phyloP scores from a whole-genome alignment of 2,329 filamentous ascomycete genomes.

The Intubia oerlemansii region DNA sequence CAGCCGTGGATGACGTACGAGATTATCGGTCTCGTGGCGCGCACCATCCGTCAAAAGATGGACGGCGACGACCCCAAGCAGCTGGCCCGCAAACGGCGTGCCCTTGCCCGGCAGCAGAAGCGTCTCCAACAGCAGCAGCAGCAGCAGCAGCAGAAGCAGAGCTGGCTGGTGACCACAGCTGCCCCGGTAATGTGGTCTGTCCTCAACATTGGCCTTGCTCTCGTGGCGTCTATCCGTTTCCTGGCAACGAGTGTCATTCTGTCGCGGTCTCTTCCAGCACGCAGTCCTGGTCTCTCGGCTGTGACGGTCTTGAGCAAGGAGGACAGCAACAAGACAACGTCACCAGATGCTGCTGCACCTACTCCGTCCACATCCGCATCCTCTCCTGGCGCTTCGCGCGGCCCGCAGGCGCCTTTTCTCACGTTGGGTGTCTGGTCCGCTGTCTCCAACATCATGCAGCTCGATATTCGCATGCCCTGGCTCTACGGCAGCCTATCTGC shows the following conservation, averaged over 20 bases:
- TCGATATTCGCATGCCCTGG: conserved; percentile 79
- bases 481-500: conserved; percentile 55
- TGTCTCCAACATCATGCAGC: conserved; percentile 47
- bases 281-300: too few relatives aligned
- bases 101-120: not conserved
- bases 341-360: too few relatives aligned
- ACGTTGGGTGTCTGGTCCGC: conserved; percentile 61
- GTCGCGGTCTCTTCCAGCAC: conserved; percentile 42
- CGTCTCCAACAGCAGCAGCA: not conserved
- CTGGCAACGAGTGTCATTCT: conserved; percentile 41
- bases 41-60: conserved; percentile 14
- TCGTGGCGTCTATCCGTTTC: conserved; percentile 43
- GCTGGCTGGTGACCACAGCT: conserved; percentile 8
- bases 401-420: not conserved
- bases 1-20: conserved; percentile 86
- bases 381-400: too few relatives aligned
- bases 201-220: conserved; percentile 30
- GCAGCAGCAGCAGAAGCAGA: too few relatives aligned
- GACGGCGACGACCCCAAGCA: conserved; percentile 1
- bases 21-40: conserved; percentile 50
- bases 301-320: too few relatives aligned
- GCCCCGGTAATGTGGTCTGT: conserved; percentile 31
- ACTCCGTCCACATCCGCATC: too few relatives aligned
- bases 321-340: too few relatives aligned
- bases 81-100: not conserved